Percentiles rank a stretch among this genome's conserved stretches.
phyloP scores from a whole-genome alignment of 495 filamentous ascomycete species.

The Penicillium soppii region DNA sequence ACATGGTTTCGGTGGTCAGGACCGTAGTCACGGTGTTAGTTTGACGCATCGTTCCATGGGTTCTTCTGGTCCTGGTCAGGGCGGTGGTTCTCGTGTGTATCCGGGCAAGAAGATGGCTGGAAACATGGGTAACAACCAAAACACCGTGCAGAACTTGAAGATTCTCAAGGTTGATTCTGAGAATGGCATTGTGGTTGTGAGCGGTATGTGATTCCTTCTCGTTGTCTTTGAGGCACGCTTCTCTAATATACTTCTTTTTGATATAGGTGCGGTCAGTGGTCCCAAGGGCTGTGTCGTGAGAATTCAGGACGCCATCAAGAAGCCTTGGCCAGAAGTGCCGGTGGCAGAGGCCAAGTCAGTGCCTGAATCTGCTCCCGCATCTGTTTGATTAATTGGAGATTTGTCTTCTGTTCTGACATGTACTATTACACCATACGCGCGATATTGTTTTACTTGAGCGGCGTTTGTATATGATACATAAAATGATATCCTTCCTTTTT shows the following conservation, averaged over 20 bases:
- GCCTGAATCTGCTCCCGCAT: slow-evolving; percentile 35
- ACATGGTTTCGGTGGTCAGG: slow-evolving; percentile 83
- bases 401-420: slow-evolving; percentile 24
- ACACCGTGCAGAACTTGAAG: slow-evolving; percentile 86
- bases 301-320: slow-evolving; percentile 90
- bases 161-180: slow-evolving; percentile 82
- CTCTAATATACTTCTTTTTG: slow-evolving; percentile 10
- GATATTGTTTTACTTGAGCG: slow-evolving; percentile 42
- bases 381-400: slow-evolving; percentile 22
- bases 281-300: slow-evolving; percentile 80
- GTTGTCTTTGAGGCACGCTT: background rate
- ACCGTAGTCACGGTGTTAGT: slow-evolving; percentile 91
- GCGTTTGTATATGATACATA: slow-evolving; percentile 49
- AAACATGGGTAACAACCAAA: slow-evolving; percentile 83
- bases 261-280: slow-evolving; percentile 71
- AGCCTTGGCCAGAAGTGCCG: slow-evolving; percentile 68
- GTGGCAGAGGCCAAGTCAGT: slow-evolving; percentile 27
- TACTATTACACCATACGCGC: slow-evolving; percentile 43
- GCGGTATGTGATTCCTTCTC: slow-evolving; percentile 51
- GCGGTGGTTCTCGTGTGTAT: slow-evolving; percentile 84
- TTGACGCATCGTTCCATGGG: slow-evolving; percentile 88
- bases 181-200: slow-evolving; percentile 84
- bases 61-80: slow-evolving; percentile 82
- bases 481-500: slow-evolving; percentile 42
- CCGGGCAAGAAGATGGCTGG: slow-evolving; percentile 98